phyloP scores from a whole-genome alignment of 2,329 filamentous ascomycete species.

The Pyrenophora tritici-repentis region DNA sequence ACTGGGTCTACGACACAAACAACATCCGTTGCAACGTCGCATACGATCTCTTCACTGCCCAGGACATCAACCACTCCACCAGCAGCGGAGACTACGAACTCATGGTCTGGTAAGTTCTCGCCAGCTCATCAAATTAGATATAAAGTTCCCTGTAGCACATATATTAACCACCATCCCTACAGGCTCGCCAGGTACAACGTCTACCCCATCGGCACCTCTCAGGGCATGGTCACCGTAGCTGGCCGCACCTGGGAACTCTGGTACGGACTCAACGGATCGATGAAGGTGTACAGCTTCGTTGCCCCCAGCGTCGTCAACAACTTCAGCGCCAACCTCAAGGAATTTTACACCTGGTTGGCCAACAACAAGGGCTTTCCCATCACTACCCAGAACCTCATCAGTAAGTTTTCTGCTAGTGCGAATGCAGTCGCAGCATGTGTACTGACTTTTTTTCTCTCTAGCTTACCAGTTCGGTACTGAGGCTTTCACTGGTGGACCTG shows the following conservation, averaged over 20 bases:
- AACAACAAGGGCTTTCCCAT: conserved; percentile 51
- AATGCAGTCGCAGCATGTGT: background rate
- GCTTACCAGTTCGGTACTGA: conserved; percentile 32
- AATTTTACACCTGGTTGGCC: conserved; percentile 63
- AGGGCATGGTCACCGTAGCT: conserved; percentile 50
- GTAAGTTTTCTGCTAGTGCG: conserved; percentile 15
- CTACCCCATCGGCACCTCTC: conserved; percentile 24
- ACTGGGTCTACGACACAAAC: conserved; percentile 27
- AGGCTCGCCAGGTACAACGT: conserved; percentile 26
- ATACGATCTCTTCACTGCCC: conserved; percentile 33
- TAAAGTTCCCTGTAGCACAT: background rate
- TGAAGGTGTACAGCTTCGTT: conserved; percentile 66
- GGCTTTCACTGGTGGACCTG: conserved; percentile 28
- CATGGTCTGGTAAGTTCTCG: conserved; percentile 29
- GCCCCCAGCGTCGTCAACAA: conserved; percentile 46
- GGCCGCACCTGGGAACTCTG: conserved; percentile 62
- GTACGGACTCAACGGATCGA: conserved; percentile 62
- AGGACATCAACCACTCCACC: conserved; percentile 25
- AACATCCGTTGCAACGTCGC: conserved; percentile 30
- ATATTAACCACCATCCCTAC: background rate
- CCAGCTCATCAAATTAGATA: background rate
- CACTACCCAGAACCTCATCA: conserved; percentile 27
- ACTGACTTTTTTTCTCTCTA: conserved; percentile 10
- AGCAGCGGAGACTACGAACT: conserved; percentile 35
- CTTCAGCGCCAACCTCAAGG: conserved; percentile 61